phyloP scores from a whole-genome alignment of 1,284 basidiomycete species.

The Rugiboletus extremiorientalis region DNA sequence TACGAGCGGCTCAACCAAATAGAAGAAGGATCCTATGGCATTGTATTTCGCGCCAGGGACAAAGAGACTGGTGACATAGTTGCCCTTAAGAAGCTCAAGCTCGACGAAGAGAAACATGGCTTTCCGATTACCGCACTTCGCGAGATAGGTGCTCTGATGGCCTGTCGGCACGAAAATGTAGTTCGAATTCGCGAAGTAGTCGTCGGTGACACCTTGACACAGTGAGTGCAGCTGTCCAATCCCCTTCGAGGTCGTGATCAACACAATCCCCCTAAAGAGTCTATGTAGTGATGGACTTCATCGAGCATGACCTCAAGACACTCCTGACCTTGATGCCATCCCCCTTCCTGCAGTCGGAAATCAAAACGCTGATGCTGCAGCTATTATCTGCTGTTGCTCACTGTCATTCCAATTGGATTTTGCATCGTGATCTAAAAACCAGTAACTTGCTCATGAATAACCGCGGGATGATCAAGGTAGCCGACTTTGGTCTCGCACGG shows the following conservation, averaged over 20 bases:
- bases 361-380: conserved; percentile 96
- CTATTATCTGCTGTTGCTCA: conserved; percentile 90
- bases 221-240: conserved; percentile 59
- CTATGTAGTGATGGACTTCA: conserved; percentile 99
- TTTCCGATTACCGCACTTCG: conserved; percentile 97
- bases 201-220: conserved; percentile 98
- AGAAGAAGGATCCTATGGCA: conserved; percentile 98
- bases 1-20: conserved; percentile 97
- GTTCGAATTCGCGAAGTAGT: conserved; percentile 96
- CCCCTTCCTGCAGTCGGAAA: conserved; percentile 95
- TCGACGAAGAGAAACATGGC: conserved; percentile 96
- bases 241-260: conserved; percentile 13
- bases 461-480: conserved; percentile 96
- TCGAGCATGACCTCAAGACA: conserved; percentile 98
- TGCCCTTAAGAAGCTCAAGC: conserved; percentile 96
- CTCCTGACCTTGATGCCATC: conserved; percentile 91
- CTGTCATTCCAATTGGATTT: conserved; percentile 96
- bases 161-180: conserved; percentile 91
- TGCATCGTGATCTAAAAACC: conserved; percentile 97
- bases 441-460: conserved; percentile 99
- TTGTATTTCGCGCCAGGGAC: conserved; percentile 94
- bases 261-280: conserved; percentile 58
- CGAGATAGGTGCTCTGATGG: conserved; percentile 94
- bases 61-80: conserved; percentile 94
- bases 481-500: conserved; percentile 96